phyloP scores from a whole-genome alignment of 164 flowering plant species.

The Magnolia officinalis region DNA sequence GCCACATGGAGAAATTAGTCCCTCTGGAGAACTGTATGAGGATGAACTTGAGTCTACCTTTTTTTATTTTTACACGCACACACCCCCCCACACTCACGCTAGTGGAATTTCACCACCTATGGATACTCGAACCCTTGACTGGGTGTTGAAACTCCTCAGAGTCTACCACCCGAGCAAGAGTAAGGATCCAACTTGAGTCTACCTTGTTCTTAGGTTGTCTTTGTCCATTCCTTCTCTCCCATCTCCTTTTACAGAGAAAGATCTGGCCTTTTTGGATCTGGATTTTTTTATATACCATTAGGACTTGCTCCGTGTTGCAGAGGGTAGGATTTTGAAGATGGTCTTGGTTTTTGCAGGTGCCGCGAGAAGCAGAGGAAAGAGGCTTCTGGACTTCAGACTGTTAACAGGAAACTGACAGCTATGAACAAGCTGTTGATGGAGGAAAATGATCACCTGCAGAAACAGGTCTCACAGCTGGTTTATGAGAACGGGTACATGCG shows the following conservation, averaged over 20 bases:
- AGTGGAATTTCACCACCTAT: no score
- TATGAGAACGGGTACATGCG: slow-evolving; percentile 69
- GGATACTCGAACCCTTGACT: no score
- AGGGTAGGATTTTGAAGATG: background rate
- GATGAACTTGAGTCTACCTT: background rate
- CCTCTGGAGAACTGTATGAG: background rate
- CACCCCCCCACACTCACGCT: no score
- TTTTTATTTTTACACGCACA: no score
- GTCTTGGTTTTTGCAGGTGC: slow-evolving; percentile 40
- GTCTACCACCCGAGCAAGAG: no score
- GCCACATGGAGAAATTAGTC: background rate
- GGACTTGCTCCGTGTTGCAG: background rate
- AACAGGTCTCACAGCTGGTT: slow-evolving; percentile 81
- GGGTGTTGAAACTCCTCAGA: no score
- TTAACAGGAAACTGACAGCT: slow-evolving; percentile 65
- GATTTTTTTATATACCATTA: background rate
- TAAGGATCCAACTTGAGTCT: background rate
- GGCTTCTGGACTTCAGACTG: slow-evolving; percentile 66
- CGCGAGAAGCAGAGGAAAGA: slow-evolving; percentile 81
- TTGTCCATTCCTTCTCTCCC: background rate
- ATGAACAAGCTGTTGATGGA: slow-evolving; percentile 87
- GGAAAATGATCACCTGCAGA: slow-evolving; percentile 76
- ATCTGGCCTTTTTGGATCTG: background rate
- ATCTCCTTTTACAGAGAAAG: background rate
- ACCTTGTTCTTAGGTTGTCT: background rate